These are phyloP conservation scores for Aspergillus sp. DNA, from an alignment of 2,329 filamentous ascomycete species.

Conservation along the genomic window DNA sequence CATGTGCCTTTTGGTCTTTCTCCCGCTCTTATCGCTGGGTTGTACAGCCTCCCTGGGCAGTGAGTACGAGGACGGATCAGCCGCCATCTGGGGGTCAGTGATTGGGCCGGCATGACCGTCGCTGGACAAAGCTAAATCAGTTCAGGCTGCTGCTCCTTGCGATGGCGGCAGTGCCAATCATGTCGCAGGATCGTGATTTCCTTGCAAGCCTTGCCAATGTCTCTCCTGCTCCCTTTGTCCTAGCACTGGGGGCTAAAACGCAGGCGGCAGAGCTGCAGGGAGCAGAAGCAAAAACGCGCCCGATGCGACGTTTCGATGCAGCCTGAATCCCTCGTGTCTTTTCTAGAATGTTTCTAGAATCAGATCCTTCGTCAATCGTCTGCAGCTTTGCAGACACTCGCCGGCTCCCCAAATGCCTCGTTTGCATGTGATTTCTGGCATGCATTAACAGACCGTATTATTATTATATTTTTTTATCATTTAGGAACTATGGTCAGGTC, in stretches of 20 bases:
- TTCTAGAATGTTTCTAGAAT: slow-evolving; percentile 20
- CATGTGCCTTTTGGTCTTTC: not conserved
- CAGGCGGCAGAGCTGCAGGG: not conserved
- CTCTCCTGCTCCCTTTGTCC: not conserved
- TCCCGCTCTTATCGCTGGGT: not conserved
- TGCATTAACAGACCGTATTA: not conserved
- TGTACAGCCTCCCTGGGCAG: slow-evolving; percentile 7
- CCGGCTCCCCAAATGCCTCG: not conserved
- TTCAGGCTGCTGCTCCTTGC: not conserved
- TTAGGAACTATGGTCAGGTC: not conserved
- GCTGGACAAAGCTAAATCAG: not conserved
- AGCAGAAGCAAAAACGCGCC: slow-evolving; percentile 4
- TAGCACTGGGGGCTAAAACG: not conserved
- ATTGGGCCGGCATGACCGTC: slow-evolving; percentile 11
- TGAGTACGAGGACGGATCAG: slow-evolving; percentile 13
- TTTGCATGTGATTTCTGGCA: not conserved
- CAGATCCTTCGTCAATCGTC: not conserved
- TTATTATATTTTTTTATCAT: not conserved
- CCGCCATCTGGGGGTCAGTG: slow-evolving; percentile 7
- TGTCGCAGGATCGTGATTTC: not conserved
- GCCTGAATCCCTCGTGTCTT: not conserved
- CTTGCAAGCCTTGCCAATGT: not conserved
- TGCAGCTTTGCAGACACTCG: too few species aligned
- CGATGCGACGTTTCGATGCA: slow-evolving; percentile 1
- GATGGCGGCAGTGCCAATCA: too few species aligned